Evolutionary conservation across 176 grass and related monocot genomes (phyloP).

Genomic region (Triticum timopheevii): DNA sequence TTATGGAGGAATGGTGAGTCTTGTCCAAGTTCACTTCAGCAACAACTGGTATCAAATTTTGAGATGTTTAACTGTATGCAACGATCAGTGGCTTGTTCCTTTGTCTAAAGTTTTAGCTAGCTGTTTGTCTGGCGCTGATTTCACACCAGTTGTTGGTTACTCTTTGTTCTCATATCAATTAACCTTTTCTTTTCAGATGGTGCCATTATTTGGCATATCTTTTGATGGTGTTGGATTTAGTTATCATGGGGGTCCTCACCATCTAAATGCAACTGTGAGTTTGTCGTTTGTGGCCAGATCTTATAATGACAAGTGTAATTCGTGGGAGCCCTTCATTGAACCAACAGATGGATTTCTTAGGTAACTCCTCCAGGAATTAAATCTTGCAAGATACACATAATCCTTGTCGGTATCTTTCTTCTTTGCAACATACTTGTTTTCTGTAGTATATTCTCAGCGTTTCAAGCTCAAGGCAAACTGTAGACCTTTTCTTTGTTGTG

Average conservation of each 20-base stretch:
- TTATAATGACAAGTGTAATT: slow-evolving; percentile 90
- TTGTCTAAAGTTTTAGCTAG: neutral
- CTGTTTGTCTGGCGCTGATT: slow-evolving; percentile 19
- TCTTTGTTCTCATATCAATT: slow-evolving; percentile 26
- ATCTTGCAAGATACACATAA: slow-evolving; percentile 8
- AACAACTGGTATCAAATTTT: slow-evolving; percentile 5
- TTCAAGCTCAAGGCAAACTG: slow-evolving; percentile 1
- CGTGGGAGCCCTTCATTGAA: slow-evolving; percentile 97
- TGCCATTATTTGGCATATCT: slow-evolving; percentile 81
- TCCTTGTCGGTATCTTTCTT: slow-evolving; percentile 18
- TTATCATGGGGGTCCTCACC: slow-evolving; percentile 74
- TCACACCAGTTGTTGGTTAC: neutral
- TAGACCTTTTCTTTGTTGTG: slow-evolving; percentile 1
- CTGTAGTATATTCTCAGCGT: neutral
- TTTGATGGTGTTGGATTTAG: slow-evolving; percentile 73
- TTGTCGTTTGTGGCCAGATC: slow-evolving; percentile 81
- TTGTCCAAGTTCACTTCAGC: slow-evolving; percentile 20
- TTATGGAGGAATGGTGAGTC: slow-evolving; percentile 87
- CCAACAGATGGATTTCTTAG: slow-evolving; percentile 93
- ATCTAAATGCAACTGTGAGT: slow-evolving; percentile 79
- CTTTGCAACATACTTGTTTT: neutral
- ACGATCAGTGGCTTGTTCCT: neutral
- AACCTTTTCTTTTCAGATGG: slow-evolving; percentile 63
- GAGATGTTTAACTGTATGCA: slow-evolving; percentile 6
- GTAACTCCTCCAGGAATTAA: slow-evolving; percentile 40